Conservation (phyloP, 805 yeast species). For the Cyberlindnera euphorbiiphila region DNA sequence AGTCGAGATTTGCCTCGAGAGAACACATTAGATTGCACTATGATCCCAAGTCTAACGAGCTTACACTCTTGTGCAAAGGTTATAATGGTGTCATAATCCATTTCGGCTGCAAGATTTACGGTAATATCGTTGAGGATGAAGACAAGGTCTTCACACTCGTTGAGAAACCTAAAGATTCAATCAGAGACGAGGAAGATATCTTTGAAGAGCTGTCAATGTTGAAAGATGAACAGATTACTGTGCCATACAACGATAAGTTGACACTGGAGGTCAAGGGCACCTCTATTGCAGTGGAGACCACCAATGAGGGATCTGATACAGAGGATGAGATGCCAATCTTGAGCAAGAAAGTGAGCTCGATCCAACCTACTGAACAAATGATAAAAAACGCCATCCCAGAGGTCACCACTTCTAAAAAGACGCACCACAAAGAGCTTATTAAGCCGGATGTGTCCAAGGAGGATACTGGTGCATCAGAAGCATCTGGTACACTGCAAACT, state of each 20-base stretch:
- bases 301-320: slow-evolving; percentile 39
- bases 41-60: slow-evolving; percentile 34
- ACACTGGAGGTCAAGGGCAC: slow-evolving; percentile 72
- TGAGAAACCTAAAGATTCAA: slow-evolving; percentile 8
- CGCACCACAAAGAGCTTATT: background rate
- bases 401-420: background rate
- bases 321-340: slow-evolving; percentile 34
- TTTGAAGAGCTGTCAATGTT: slow-evolving; percentile 45
- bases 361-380: slow-evolving; percentile 18
- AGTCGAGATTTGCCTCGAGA: slow-evolving; percentile 59
- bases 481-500: slow-evolving; percentile 10
- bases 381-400: slow-evolving; percentile 1
- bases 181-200: slow-evolving; percentile 15
- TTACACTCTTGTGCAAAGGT: slow-evolving; percentile 70
- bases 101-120: slow-evolving; percentile 48
- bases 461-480: too few species aligned
- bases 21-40: slow-evolving; percentile 55
- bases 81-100: slow-evolving; percentile 73
- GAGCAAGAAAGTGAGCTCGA: slow-evolving; percentile 16
- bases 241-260: slow-evolving; percentile 62
- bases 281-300: slow-evolving; percentile 46
- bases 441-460: too few species aligned
- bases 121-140: slow-evolving; percentile 22
- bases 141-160: slow-evolving; percentile 26
- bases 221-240: slow-evolving; percentile 56